Conservation (phyloP, 1,139 yeast species). For the Dujonia santamariae region DNA sequence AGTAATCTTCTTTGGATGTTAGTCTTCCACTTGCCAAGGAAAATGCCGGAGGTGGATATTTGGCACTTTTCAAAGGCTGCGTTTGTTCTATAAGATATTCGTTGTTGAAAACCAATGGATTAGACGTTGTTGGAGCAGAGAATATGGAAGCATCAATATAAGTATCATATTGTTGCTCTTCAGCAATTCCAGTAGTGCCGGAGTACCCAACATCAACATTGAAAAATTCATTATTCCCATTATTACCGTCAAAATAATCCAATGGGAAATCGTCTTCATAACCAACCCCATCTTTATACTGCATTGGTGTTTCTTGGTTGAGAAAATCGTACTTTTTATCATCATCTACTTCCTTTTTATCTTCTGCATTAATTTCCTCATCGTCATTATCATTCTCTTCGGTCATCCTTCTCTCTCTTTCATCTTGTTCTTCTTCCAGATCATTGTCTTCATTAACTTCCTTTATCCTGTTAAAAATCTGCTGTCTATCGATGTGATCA, state of each 20-base stretch:
- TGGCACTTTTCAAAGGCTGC: conserved; percentile 28
- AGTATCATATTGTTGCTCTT: conserved; percentile 25
- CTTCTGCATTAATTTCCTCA: neutral
- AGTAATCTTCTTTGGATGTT: conserved; percentile 19
- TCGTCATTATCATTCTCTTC: conserved; percentile 10
- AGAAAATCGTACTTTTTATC: conserved; percentile 16
- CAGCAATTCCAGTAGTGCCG: conserved; percentile 13
- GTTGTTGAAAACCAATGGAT: conserved; percentile 37
- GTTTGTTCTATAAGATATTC: conserved; percentile 50
- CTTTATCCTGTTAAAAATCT: neutral
- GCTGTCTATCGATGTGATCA: conserved; percentile 40
- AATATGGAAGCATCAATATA: conserved; percentile 29
- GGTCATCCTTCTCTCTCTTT: no score
- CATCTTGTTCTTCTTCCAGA: neutral
- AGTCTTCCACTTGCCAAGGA: conserved; percentile 1
- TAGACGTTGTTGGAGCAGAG: conserved; percentile 15
- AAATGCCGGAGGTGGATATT: conserved; percentile 5
- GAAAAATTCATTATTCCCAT: conserved; percentile 26
- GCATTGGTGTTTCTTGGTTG: conserved; percentile 24
- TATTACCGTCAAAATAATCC: conserved; percentile 45
- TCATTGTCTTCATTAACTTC: neutral
- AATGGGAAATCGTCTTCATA: conserved; percentile 67
- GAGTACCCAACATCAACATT: conserved; percentile 10
- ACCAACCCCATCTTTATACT: conserved; percentile 19
- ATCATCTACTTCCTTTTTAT: conserved; percentile 4